Percentiles rank a stretch among this genome's conserved stretches.
These are phyloP conservation scores for Yamadazyma diospyri DNA, from an alignment of 1,139 yeast species.

Conservation along the genomic window DNA sequence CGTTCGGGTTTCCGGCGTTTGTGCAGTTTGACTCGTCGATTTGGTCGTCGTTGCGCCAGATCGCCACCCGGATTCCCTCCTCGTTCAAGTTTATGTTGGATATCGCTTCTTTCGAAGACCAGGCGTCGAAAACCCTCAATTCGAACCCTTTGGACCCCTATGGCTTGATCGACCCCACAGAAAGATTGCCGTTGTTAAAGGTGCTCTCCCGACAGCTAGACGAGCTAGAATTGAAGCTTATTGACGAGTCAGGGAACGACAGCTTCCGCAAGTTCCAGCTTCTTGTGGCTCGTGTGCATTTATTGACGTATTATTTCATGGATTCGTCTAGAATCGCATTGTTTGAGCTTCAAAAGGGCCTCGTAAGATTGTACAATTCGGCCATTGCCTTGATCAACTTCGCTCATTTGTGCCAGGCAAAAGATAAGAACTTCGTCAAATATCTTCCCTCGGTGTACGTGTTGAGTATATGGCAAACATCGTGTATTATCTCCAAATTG, in stretches of 20 bases:
- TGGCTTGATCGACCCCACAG: constrained; percentile 64
- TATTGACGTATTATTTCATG: constrained; percentile 76
- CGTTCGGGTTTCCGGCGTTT: constrained; percentile 93
- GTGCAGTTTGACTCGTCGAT: constrained; percentile 79
- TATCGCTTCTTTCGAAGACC: constrained; percentile 82
- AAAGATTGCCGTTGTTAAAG: constrained; percentile 69
- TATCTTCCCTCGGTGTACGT: constrained; percentile 84
- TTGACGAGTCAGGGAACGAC: constrained; percentile 38
- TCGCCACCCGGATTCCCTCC: constrained; percentile 48
- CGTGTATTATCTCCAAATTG: constrained; percentile 77
- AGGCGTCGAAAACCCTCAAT: constrained; percentile 72
- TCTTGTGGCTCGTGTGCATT: constrained; percentile 71
- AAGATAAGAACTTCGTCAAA: constrained; percentile 61
- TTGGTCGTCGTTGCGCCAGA: constrained; percentile 48
- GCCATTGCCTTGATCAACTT: constrained; percentile 70
- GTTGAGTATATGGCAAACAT: constrained; percentile 85
- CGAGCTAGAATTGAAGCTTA: constrained; percentile 60
- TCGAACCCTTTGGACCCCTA: constrained; percentile 66
- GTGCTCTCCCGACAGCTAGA: constrained; percentile 69
- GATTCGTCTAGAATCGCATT: constrained; percentile 55
- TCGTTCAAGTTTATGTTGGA: constrained; percentile 68
- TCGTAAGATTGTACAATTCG: constrained; percentile 74
- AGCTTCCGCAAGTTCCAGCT: constrained; percentile 67
- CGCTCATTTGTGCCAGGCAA: constrained; percentile 56
- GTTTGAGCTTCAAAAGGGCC: constrained; percentile 69